A percentile compares a stretch with the other conserved stretches of the same genome.
Evolutionary conservation across 169 alveolate species (phyloP).

Genomic region (Condylostoma magnum): DNA sequence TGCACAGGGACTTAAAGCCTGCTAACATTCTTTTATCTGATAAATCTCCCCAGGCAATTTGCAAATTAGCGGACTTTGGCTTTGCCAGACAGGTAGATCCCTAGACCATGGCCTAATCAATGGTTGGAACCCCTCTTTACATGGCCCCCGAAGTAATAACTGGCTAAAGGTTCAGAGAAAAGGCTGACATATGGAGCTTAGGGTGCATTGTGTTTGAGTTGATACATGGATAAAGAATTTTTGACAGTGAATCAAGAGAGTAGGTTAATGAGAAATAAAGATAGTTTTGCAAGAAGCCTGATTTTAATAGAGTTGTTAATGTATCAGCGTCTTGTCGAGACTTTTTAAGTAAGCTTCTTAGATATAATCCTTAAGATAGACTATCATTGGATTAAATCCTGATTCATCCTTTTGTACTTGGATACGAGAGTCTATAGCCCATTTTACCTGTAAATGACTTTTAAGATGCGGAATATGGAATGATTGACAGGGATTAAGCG

Average conservation of each 20-base stretch:
- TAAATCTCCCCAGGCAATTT: slow-evolving; percentile 24
- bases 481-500: neutral
- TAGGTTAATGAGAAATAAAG: no score
- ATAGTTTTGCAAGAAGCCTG: no score
- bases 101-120: slow-evolving; percentile 40
- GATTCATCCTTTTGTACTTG: slow-evolving; percentile 31
- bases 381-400: slow-evolving; percentile 23
- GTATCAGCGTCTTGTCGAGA: slow-evolving; percentile 26
- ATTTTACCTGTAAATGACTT: slow-evolving; percentile 2
- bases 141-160: slow-evolving; percentile 67
- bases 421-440: slow-evolving; percentile 19
- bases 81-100: slow-evolving; percentile 47
- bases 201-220: slow-evolving; percentile 71
- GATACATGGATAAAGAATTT: slow-evolving; percentile 55
- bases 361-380: slow-evolving; percentile 32
- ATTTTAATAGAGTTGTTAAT: slow-evolving; percentile 19
- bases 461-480: neutral
- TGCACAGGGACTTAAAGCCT: slow-evolving; percentile 70
- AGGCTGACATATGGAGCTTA: slow-evolving; percentile 69
- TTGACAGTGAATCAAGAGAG: slow-evolving; percentile 41
- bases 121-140: slow-evolving; percentile 68
- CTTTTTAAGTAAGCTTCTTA: slow-evolving; percentile 35
- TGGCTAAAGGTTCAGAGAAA: slow-evolving; percentile 42
- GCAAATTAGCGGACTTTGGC: slow-evolving; percentile 72
- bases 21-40: slow-evolving; percentile 57